A percentile compares a stretch with the other conserved stretches of the same genome.
phyloP scores from a whole-genome alignment of 1,139 yeast genomes.

The Yamadazyma triangularis region DNA sequence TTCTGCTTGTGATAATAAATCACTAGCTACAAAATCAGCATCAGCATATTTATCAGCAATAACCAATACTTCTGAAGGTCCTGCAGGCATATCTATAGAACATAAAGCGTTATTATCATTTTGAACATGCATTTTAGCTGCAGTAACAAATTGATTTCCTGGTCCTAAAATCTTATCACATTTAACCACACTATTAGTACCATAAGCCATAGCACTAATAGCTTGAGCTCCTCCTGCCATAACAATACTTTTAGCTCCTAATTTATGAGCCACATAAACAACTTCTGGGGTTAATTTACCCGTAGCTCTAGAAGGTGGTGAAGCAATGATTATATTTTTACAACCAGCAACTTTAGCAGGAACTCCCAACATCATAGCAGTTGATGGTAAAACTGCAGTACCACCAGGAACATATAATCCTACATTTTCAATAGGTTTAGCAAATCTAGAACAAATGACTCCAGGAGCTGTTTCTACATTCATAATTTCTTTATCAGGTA shows the following conservation, averaged over 20 bases:
- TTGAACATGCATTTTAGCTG: constrained; percentile 96
- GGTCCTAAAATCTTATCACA: constrained; percentile 98
- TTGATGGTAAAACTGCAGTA: constrained; percentile 95
- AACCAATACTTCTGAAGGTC: constrained; percentile 96
- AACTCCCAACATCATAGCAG: constrained; percentile 96
- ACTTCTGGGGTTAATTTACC: constrained; percentile 96
- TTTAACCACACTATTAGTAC: constrained; percentile 87
- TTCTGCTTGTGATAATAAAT: constrained; percentile 94
- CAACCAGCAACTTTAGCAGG: constrained; percentile 99
- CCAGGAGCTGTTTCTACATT: constrained; percentile 95
- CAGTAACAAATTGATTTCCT: constrained; percentile 98
- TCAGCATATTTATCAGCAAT: constrained; percentile 84
- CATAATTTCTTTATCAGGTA: constrained; percentile 61
- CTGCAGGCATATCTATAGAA: constrained; percentile 99
- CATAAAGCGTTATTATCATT: constrained; percentile 94
- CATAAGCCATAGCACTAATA: constrained; percentile 97
- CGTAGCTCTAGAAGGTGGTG: constrained; percentile 93
- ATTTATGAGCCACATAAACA: constrained; percentile 92
- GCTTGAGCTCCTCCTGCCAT: constrained; percentile 99
- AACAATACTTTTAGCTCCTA: constrained; percentile 85
- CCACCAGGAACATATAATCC: constrained; percentile 99
- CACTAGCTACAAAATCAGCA: constrained; percentile 94
- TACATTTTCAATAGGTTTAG: constrained; percentile 90
- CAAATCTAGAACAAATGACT: constrained; percentile 88
- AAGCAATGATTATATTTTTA: constrained; percentile 85